Evolutionary conservation across 257 asterid genomes (phyloP).

Genomic region (Perilla frutescens): DNA sequence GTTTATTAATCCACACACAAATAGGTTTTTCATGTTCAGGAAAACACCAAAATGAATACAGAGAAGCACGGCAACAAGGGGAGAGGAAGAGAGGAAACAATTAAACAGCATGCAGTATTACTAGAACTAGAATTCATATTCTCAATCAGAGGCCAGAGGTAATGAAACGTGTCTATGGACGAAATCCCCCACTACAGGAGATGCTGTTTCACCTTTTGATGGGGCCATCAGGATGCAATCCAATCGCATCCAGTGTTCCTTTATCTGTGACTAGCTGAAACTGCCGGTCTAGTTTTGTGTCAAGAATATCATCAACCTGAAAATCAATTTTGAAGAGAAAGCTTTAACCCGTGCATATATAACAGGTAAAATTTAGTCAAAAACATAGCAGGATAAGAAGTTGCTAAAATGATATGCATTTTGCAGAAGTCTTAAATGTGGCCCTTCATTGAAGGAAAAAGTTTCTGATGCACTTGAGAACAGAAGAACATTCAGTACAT

Average conservation of each 20-base stretch:
- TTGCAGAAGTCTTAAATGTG: not conserved
- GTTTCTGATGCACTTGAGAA: not conserved
- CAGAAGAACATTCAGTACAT: not conserved
- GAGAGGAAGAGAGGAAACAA: not conserved
- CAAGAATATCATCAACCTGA: slow-evolving; percentile 96
- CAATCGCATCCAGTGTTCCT: slow-evolving; percentile 97
- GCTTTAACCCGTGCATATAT: slow-evolving; percentile 9
- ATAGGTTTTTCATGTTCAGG: not conserved
- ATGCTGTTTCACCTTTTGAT: slow-evolving; percentile 66
- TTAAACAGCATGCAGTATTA: slow-evolving; percentile 13
- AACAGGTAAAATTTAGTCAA: slow-evolving; percentile 12
- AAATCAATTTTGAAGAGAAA: slow-evolving; percentile 37
- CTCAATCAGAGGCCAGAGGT: not conserved
- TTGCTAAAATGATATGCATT: not conserved
- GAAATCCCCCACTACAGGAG: slow-evolving; percentile 11
- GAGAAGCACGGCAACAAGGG: not conserved
- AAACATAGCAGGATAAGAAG: slow-evolving; percentile 19
- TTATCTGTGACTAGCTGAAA: slow-evolving; percentile 91
- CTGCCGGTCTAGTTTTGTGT: slow-evolving; percentile 76
- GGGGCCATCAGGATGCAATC: slow-evolving; percentile 97
- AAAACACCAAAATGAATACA: not conserved
- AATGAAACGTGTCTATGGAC: not conserved
- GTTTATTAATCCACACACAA: slow-evolving; percentile 9
- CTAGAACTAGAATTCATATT: not conserved
- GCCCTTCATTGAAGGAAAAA: slow-evolving; percentile 11